These are phyloP conservation scores for Paraphoma sp. DNA, from an alignment of 2,329 filamentous ascomycete species.

Conservation along the genomic window DNA sequence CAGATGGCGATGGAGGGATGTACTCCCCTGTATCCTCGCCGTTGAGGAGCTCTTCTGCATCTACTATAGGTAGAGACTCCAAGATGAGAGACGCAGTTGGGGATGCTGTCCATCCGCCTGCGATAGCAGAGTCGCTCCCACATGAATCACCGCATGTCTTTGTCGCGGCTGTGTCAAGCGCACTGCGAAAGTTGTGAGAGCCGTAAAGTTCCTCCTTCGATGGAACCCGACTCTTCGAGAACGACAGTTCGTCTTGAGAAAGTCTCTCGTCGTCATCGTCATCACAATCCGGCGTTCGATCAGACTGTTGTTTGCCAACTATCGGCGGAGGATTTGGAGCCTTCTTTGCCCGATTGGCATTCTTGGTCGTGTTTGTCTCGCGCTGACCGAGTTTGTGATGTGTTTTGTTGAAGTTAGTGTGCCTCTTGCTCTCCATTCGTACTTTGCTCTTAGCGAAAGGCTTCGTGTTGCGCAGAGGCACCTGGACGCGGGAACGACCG, in stretches of 20 bases:
- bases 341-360: not conserved
- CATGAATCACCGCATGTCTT: not conserved
- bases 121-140: not conserved
- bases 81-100: not conserved
- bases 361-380: not conserved
- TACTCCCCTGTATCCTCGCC: not conserved
- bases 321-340: not conserved
- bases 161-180: constrained; percentile 1
- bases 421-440: not conserved
- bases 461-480: not conserved
- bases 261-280: not conserved
- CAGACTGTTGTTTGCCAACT: not conserved
- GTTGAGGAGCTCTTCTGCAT: not conserved
- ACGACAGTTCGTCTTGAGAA: not conserved
- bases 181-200: constrained; percentile 2
- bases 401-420: not conserved
- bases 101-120: not conserved
- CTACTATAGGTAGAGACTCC: not conserved
- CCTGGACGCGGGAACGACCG: not conserved
- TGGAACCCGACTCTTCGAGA: constrained; percentile 6
- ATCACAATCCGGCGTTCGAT: not conserved
- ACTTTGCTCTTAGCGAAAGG: not conserved
- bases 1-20: not conserved
- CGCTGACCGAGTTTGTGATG: not conserved
- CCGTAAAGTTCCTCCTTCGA: not conserved